phyloP scores from a whole-genome alignment of 1,284 basidiomycete species.

The Trichosporon ovoides region DNA sequence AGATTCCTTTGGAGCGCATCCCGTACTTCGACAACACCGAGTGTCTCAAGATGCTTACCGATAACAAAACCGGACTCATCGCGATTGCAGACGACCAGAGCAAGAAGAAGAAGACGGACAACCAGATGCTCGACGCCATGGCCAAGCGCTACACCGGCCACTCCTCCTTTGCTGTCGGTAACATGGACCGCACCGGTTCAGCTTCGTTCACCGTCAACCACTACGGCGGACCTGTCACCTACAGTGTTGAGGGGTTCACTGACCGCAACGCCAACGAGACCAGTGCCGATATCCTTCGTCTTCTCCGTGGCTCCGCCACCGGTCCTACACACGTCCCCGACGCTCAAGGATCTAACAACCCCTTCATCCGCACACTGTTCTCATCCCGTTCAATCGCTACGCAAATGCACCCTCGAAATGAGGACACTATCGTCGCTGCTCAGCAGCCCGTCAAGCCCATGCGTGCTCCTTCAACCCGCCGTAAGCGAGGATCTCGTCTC shows the following conservation, averaged over 20 bases:
- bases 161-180: slow-evolving; percentile 75
- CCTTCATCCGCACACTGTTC: slow-evolving; percentile 88
- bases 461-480: slow-evolving; percentile 78
- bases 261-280: slow-evolving; percentile 83
- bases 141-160: slow-evolving; percentile 92
- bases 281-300: slow-evolving; percentile 86
- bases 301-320: slow-evolving; percentile 61
- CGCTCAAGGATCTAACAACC: slow-evolving; percentile 70
- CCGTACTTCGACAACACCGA: slow-evolving; percentile 90
- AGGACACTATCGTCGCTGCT: slow-evolving; percentile 88
- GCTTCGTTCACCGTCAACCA: slow-evolving; percentile 89
- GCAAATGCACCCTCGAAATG: slow-evolving; percentile 80
- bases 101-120: slow-evolving; percentile 82
- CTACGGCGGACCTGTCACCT: slow-evolving; percentile 84
- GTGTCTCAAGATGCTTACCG: slow-evolving; percentile 77
- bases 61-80: slow-evolving; percentile 82
- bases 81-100: slow-evolving; percentile 98
- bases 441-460: slow-evolving; percentile 90
- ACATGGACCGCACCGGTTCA: slow-evolving; percentile 68
- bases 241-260: slow-evolving; percentile 83
- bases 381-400: slow-evolving; percentile 80
- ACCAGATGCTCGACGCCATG: slow-evolving; percentile 91
- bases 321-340: slow-evolving; percentile 46
- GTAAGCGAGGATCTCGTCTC: slow-evolving; percentile 58
- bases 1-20: slow-evolving; percentile 58